Conservation (phyloP, 2,329 filamentous ascomycete species). For the Colletotrichum lentis region DNA sequence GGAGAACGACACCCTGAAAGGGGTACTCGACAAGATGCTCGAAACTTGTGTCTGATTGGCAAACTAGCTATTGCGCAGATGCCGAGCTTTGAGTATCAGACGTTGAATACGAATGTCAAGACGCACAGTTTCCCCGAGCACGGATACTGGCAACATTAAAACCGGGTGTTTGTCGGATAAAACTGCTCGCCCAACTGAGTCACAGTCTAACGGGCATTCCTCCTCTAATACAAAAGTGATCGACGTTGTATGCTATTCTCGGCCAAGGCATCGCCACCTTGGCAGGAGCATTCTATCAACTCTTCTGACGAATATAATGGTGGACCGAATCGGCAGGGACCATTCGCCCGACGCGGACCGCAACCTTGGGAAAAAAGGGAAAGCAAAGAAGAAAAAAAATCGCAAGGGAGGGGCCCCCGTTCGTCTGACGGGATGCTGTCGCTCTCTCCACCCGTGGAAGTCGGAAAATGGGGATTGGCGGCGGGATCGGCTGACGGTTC, state of each 20-base stretch:
- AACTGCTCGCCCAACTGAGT: neutral
- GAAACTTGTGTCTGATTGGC: conserved; percentile 73
- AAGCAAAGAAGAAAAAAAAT: neutral
- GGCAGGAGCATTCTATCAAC: conserved; percentile 13
- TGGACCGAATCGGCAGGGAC: conserved; percentile 31
- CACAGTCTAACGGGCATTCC: neutral
- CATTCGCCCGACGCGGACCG: neutral
- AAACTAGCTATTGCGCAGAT: conserved; percentile 5
- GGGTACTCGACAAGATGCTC: conserved; percentile 92
- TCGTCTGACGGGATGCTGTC: conserved; percentile 3
- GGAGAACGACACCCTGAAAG: conserved; percentile 90
- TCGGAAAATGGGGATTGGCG: conserved; percentile 20
- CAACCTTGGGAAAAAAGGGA: too few relatives aligned
- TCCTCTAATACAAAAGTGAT: conserved; percentile 23
- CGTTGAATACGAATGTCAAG: conserved; percentile 7
- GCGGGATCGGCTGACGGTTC: conserved; percentile 29
- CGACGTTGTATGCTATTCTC: conserved; percentile 16
- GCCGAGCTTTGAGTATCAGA: neutral
- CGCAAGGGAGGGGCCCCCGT: neutral
- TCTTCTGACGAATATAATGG: conserved; percentile 5
- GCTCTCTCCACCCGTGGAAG: conserved; percentile 14
- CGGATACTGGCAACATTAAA: neutral
- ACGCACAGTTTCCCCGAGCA: neutral
- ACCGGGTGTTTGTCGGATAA: neutral
- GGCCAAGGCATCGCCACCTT: conserved; percentile 15